Evolutionary conservation across 2,329 filamentous ascomycete genomes (phyloP).

Genomic region (Colletotrichum sp.): DNA sequence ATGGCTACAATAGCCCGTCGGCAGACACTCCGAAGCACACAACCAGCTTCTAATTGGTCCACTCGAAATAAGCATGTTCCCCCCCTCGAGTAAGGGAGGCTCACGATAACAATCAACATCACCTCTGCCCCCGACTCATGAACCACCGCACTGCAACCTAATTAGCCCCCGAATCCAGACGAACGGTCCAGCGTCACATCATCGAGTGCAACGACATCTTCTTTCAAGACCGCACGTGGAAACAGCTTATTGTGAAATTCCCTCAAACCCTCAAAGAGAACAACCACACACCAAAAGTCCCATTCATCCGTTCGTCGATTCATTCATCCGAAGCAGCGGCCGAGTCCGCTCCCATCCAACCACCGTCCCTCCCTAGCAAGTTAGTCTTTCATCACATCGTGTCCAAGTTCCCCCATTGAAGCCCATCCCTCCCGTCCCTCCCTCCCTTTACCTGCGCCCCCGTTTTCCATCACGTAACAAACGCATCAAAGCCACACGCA

Average conservation of each 20-base stretch:
- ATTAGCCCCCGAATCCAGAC: background rate
- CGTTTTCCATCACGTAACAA: background rate
- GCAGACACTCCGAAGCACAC: background rate
- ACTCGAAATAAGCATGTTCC: background rate
- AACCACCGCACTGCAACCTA: background rate
- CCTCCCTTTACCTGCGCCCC: background rate
- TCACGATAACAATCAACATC: background rate
- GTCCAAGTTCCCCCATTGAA: background rate
- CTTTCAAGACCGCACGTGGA: background rate
- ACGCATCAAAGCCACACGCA: background rate
- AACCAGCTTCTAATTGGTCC: background rate
- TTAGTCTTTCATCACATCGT: background rate
- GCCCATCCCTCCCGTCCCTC: background rate
- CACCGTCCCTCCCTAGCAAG: background rate
- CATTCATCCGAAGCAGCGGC: background rate
- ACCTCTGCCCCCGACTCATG: background rate
- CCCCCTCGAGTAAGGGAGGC: background rate
- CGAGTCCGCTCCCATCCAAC: background rate
- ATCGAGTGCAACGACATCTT: background rate
- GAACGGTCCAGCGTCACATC: background rate
- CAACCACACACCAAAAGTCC: background rate
- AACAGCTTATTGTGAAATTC: background rate
- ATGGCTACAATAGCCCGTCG: background rate
- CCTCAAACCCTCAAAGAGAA: background rate
- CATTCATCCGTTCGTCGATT: background rate